Evolutionary conservation across 805 yeast genomes (phyloP).

Genomic region (Pichia cabralensis): DNA sequence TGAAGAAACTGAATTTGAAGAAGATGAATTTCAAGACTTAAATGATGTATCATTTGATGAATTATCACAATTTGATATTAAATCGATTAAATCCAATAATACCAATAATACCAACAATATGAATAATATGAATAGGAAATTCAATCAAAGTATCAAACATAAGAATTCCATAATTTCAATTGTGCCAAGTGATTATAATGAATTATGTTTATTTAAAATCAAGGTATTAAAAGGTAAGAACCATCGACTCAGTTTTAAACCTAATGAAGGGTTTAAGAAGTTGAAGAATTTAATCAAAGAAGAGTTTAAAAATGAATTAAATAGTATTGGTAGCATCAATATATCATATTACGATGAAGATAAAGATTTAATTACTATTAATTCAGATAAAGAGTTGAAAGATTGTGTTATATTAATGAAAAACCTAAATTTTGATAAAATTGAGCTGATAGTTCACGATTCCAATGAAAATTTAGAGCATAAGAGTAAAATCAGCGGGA

Average conservation of each 20-base stretch:
- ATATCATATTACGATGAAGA: conserved; percentile 78
- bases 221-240: conserved; percentile 66
- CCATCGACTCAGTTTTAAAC: conserved; percentile 57
- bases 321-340: conserved; percentile 36
- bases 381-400: conserved; percentile 59
- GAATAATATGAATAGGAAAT: conserved; percentile 2
- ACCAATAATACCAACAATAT: conserved; percentile 4
- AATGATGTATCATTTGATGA: conserved; percentile 10
- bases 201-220: conserved; percentile 57
- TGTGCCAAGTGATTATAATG: too few relatives aligned
- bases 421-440: conserved; percentile 42
- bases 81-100: too few relatives aligned
- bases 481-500: too few relatives aligned
- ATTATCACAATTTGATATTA: conserved; percentile 8
- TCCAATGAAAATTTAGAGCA: too few relatives aligned
- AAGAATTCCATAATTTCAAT: too few relatives aligned
- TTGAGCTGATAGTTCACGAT: conserved; percentile 67
- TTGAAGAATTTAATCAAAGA: conserved; percentile 36
- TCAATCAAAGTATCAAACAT: too few relatives aligned
- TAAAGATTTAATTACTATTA: conserved; percentile 69
- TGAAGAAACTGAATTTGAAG: neutral
- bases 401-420: conserved; percentile 61
- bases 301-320: conserved; percentile 22
- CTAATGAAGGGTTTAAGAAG: conserved; percentile 42
- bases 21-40: neutral